phyloP scores from a whole-genome alignment of 169 alveolate species.

The Cryptosporidium bovis region DNA sequence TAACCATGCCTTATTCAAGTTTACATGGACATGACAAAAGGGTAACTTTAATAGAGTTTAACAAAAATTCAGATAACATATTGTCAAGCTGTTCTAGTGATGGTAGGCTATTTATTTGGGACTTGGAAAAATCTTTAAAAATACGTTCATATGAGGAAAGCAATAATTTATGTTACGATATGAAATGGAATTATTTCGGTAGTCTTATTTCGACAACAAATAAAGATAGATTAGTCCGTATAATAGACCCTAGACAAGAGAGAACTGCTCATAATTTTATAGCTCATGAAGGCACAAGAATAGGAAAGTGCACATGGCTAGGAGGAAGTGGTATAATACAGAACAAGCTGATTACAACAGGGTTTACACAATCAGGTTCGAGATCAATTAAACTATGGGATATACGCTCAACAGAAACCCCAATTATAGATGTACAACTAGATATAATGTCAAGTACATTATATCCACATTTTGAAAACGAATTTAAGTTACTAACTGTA shows the following conservation, averaged over 20 bases:
- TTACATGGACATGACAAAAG: constrained; percentile 70
- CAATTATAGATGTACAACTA: constrained; percentile 36
- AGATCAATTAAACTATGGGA: constrained; percentile 72
- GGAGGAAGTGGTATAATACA: constrained; percentile 62
- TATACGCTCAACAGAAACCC: constrained; percentile 15
- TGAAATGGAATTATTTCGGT: constrained; percentile 66
- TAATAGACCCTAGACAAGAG: constrained; percentile 65
- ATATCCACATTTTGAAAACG: constrained; percentile 46
- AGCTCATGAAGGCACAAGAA: constrained; percentile 73
- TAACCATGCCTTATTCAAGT: constrained; percentile 31
- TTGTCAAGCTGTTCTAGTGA: constrained; percentile 44
- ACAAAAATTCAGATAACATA: constrained; percentile 43
- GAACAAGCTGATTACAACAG: constrained; percentile 52
- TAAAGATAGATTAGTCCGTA: constrained; percentile 43
- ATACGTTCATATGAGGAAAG: constrained; percentile 35
- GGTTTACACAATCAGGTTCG: constrained; percentile 55
- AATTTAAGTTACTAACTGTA: constrained; percentile 48
- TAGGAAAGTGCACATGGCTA: constrained; percentile 68
- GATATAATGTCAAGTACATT: constrained; percentile 73
- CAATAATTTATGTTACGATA: constrained; percentile 50
- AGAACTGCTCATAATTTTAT: constrained; percentile 6
- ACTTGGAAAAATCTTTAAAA: constrained; percentile 39
- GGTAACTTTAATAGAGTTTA: constrained; percentile 52
- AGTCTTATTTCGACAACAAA: constrained; percentile 36
- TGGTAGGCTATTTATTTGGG: constrained; percentile 62